Conservation (phyloP, 306 rosid species). For the Hylodesmum podocarpum region DNA sequence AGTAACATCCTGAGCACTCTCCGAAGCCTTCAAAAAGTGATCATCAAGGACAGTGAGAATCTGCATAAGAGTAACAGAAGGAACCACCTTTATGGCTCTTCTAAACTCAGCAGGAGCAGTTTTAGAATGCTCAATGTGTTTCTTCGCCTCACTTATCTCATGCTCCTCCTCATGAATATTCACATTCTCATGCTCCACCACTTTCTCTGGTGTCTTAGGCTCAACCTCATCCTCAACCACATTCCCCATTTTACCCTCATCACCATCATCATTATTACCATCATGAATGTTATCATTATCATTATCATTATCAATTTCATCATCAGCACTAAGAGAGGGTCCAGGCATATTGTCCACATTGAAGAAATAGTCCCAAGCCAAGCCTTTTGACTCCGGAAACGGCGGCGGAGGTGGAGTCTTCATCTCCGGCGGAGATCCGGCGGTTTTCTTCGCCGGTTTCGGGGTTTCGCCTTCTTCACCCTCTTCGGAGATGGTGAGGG, state of each 20-base stretch:
- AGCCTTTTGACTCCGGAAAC: slow-evolving; percentile 65
- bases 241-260: slow-evolving; percentile 24
- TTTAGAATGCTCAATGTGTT: slow-evolving; percentile 59
- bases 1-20: slow-evolving; percentile 76
- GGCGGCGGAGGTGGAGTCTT: slow-evolving; percentile 69
- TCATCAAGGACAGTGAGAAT: slow-evolving; percentile 65
- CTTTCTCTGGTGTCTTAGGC: slow-evolving; percentile 78
- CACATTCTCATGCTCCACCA: neutral
- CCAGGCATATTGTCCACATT: slow-evolving; percentile 60
- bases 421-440: slow-evolving; percentile 43
- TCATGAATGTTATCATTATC: slow-evolving; percentile 40
- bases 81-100: slow-evolving; percentile 45
- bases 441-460: neutral
- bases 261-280: slow-evolving; percentile 23
- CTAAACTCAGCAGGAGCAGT: slow-evolving; percentile 71
- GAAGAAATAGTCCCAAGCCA: slow-evolving; percentile 87
- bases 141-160: slow-evolving; percentile 33
- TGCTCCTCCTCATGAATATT: neutral
- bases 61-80: slow-evolving; percentile 53
- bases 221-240: slow-evolving; percentile 57
- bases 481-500: slow-evolving; percentile 56
- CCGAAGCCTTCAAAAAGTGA: slow-evolving; percentile 62
- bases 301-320: slow-evolving; percentile 30
- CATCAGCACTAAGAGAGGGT: slow-evolving; percentile 48
- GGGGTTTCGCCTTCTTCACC: slow-evolving; percentile 21